A percentile compares a stretch with the other conserved stretches of the same genome.
Evolutionary conservation across 176 grass and related monocot species (phyloP).

Genomic region (barley (Hordeum vulgare)): DNA sequence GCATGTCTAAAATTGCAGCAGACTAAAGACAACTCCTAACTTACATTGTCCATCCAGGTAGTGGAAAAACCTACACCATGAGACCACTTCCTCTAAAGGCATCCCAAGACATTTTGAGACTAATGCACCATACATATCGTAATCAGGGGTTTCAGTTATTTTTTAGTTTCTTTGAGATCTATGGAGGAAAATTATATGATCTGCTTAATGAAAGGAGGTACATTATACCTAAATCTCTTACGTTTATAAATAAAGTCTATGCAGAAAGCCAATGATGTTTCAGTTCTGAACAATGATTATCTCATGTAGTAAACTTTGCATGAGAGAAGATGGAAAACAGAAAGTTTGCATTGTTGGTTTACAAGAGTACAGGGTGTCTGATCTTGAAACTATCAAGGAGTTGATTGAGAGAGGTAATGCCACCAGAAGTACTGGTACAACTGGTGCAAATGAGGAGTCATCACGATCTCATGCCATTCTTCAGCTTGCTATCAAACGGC

Average conservation of each 20-base stretch:
- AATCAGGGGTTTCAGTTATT: constrained; percentile 95
- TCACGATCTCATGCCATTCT: constrained; percentile 99
- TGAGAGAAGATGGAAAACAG: constrained; percentile 99
- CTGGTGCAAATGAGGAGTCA: constrained; percentile 95
- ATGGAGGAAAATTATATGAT: constrained; percentile 96
- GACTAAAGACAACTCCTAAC: constrained; percentile 8
- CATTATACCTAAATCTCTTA: constrained; percentile 2
- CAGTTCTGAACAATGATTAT: constrained; percentile 1
- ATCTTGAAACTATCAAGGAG: constrained; percentile 87
- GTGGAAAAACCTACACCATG: constrained; percentile 99
- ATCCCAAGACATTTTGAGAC: constrained; percentile 92
- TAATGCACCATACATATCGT: constrained; percentile 84
- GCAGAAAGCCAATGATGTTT: not conserved
- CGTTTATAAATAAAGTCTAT: not conserved
- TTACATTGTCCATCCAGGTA: constrained; percentile 50
- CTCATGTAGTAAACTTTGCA: constrained; percentile 82
- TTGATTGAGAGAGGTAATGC: constrained; percentile 93
- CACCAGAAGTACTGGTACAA: constrained; percentile 91
- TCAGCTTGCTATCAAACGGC: constrained; percentile 95
- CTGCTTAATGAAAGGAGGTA: constrained; percentile 95
- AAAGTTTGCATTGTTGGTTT: constrained; percentile 98
- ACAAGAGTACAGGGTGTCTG: constrained; percentile 83
- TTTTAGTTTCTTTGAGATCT: constrained; percentile 99
- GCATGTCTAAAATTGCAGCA: not conserved
- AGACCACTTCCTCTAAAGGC: constrained; percentile 91